Evolutionary conservation across 2,329 filamentous ascomycete genomes (phyloP).

Genomic region (Fusarium protoensiforme): DNA sequence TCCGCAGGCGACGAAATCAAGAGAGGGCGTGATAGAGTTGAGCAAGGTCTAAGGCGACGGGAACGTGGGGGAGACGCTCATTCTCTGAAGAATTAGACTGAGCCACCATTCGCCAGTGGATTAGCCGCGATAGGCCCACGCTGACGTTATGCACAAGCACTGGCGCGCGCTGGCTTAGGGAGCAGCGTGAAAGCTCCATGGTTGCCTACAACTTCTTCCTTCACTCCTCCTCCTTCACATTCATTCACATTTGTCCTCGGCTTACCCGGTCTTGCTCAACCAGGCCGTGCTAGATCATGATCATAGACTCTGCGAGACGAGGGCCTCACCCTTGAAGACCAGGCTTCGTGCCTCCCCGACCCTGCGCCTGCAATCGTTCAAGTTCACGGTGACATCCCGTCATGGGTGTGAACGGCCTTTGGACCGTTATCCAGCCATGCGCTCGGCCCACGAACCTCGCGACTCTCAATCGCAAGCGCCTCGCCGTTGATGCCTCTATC

Average conservation of each 20-base stretch:
- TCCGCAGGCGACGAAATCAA: slow-evolving; percentile 1
- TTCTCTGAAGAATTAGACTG: slow-evolving; percentile 6
- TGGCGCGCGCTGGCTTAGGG: neutral
- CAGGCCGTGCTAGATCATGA: slow-evolving; percentile 15
- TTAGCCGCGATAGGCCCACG: slow-evolving; percentile 28
- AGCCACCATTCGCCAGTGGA: slow-evolving; percentile 18
- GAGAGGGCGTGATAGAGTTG: neutral
- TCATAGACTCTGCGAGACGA: slow-evolving; percentile 13
- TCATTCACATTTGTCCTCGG: neutral
- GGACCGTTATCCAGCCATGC: slow-evolving; percentile 95
- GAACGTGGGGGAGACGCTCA: slow-evolving; percentile 1
- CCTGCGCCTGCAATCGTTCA: neutral
- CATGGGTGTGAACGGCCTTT: slow-evolving; percentile 99
- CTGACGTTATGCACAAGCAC: slow-evolving; percentile 37
- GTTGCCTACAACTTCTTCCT: slow-evolving; percentile 1
- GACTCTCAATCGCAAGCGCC: slow-evolving; percentile 93
- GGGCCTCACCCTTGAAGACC: slow-evolving; percentile 34
- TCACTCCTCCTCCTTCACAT: neutral
- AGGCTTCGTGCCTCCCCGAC: slow-evolving; percentile 15
- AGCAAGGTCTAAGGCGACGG: neutral
- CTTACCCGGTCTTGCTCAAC: neutral
- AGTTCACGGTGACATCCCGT: slow-evolving; percentile 29
- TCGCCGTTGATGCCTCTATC: slow-evolving; percentile 97
- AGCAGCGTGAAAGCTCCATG: slow-evolving; percentile 9
- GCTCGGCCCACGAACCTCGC: slow-evolving; percentile 96